Base-by-base conservation (phyloP, 2,329 filamentous ascomycete genomes). In the Diaporthe humulicola region DNA sequence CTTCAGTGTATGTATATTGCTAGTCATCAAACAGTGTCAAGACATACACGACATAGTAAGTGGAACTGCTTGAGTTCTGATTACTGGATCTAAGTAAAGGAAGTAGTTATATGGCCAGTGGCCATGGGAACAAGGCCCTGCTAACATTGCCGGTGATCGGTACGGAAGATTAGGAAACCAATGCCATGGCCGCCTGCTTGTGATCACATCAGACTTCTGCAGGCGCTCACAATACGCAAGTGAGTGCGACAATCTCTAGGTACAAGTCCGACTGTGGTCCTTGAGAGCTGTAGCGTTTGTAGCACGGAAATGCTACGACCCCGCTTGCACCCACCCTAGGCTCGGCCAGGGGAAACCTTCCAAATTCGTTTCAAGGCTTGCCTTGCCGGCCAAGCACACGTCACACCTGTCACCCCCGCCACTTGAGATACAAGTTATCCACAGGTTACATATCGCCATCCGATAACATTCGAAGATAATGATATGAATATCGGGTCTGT, bases 341-440 rank as follows among this genome's bases (percentile, higher is more conserved):
- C 52, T 56, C 25, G 9, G 28, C 52, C 50, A 33, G 57, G 57
- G 57, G 57, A 60, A 60, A 60, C 57, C 28, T 60, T 25, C 57
- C 57, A 28, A 38, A 42, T 28, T 28, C n/a, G 54, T 36, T 57
- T 36, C 36, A 14, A 40, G n/a, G n/a, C 36, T 42, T 42, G 12
- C 12, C 36, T 42, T 42, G 12, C 12, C 17, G 36, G 12, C n/a
- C 22, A 60, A 60, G 36, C 57, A 6, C 36, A 60, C 33, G 36
- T 42, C 36, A 60, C 57, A 40, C 3, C 22, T 22, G 36, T 42
- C 36, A 60, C 57, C 25, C 3, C 22, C 57, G 10, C 56, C 19
- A 57, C 54, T 33, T 38, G 30, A 38, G 30, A 38, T 19, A n/a
- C 56, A n/a, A n/a, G 4, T 1, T 1, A 58, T 38, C 56, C 38